Base-by-base conservation (phyloP, 2,329 filamentous ascomycete species). In the Penicillium sp. region DNA sequence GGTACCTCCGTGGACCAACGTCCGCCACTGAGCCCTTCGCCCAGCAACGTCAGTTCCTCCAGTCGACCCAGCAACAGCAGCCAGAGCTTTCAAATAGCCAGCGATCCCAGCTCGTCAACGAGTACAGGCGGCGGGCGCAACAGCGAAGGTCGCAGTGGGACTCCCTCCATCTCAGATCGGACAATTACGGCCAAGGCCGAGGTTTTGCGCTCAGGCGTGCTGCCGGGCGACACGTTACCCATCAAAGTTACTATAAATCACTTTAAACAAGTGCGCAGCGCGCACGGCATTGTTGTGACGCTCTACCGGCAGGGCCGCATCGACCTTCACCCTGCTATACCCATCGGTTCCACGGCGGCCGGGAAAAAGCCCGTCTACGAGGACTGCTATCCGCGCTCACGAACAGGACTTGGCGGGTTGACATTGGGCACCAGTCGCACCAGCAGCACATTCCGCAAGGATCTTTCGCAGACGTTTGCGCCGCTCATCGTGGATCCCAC, bases 371-470 rank as follows among this genome's bases (percentile, higher is more conserved):
- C 84, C 13, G 86, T 91, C 53, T 90, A 88, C 63, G 89, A 93
- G 61, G 90, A 96, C 54, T 90, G 88, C 64, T 95, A 92, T 67
- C 91, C 92, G 4, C 90, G 87, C 63, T 96, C 91, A 2, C 86
- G 88, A 54, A 95, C 91, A 1, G 92, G 91, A 0, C 81, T 97
- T 7, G 90, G 89, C 13, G 92, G 92, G 0, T 78, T 97, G 23
- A 95, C 92, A 1, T 79, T 97, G 33, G 90, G 90, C 1, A 94
- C 91, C 1, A 89, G 89, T 6, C 88, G 90, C 30, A 92, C 91
- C 2, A 93, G 86, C 68, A 94, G 92, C 70, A 83, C 94, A n/a
- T 97, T 97, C 69, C 88, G 94, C 47, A 97, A 97, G 70, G 94
- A 99, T 69, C 77, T 99, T 3, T 88, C 90, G 4, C 94, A 99